phyloP scores from a whole-genome alignment of 306 rosid genomes.

The Fragaria nilgerrensis region DNA sequence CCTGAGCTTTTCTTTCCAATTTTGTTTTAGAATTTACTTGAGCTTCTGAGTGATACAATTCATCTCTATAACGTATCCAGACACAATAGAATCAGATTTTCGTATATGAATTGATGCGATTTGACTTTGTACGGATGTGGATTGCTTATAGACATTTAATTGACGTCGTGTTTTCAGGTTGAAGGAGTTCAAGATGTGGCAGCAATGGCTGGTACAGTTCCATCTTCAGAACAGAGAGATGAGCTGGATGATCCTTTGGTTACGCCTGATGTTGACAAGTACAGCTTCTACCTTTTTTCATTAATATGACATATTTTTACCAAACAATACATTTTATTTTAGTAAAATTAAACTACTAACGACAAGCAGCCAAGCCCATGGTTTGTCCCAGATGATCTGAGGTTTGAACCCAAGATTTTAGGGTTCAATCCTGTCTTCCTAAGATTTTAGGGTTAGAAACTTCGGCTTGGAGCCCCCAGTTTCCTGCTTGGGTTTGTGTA shows the following conservation, averaged over 20 bases:
- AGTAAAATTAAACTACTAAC: neutral
- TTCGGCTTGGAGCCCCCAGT: neutral
- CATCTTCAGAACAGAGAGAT: slow-evolving; percentile 58
- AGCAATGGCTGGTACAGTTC: slow-evolving; percentile 46
- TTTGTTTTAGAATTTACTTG: neutral
- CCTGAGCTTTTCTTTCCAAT: neutral
- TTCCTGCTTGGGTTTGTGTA: neutral
- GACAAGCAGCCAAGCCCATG: neutral
- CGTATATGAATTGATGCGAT: neutral
- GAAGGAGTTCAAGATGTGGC: slow-evolving; percentile 81
- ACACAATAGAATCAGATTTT: neutral
- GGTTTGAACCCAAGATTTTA: neutral
- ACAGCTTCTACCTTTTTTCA: slow-evolving; percentile 7
- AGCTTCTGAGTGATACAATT: neutral
- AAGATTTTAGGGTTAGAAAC: neutral
- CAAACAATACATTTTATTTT: neutral
- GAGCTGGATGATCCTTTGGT: slow-evolving; percentile 77
- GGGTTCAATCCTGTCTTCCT: neutral
- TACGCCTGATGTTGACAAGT: slow-evolving; percentile 82
- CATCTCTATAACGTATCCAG: neutral
- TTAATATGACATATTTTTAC: neutral
- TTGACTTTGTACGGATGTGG: neutral
- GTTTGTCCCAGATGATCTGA: neutral
- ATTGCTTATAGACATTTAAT: neutral
- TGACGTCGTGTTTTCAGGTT: slow-evolving; percentile 42